Evolutionary conservation across 2,329 filamentous ascomycete species (phyloP).

Genomic region (Fusarium sp.): DNA sequence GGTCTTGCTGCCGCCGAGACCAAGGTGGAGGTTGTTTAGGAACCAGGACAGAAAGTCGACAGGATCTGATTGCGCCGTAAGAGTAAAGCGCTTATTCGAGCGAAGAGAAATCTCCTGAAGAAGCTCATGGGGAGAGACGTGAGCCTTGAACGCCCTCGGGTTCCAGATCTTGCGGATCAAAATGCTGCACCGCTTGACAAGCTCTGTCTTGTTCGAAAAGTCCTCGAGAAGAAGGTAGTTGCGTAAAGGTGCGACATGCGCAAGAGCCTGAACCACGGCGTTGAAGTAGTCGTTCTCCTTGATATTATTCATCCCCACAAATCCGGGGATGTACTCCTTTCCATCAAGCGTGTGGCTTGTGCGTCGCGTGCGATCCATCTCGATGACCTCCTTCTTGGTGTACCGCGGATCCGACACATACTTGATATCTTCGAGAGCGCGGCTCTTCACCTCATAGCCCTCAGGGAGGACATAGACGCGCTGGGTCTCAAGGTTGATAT

Average conservation of each 20-base stretch:
- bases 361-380: slow-evolving; percentile 76
- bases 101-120: slow-evolving; percentile 93
- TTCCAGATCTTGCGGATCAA: slow-evolving; percentile 99
- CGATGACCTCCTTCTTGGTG: slow-evolving; percentile 81
- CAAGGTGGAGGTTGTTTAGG: slow-evolving; percentile 92
- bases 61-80: slow-evolving; percentile 92
- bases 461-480: slow-evolving; percentile 94
- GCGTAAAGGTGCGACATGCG: slow-evolving; percentile 88
- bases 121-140: slow-evolving; percentile 97
- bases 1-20: slow-evolving; percentile 88
- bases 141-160: slow-evolving; percentile 92
- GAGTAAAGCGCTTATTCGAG: slow-evolving; percentile 91
- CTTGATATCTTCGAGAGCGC: slow-evolving; percentile 97
- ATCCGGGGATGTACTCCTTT: slow-evolving; percentile 91
- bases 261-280: slow-evolving; percentile 89
- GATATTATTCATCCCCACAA: slow-evolving; percentile 99
- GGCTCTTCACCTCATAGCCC: slow-evolving; percentile 95
- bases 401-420: slow-evolving; percentile 95
- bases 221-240: slow-evolving; percentile 94
- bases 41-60: slow-evolving; percentile 99
- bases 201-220: slow-evolving; percentile 77
- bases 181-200: slow-evolving; percentile 89
- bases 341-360: slow-evolving; percentile 82
- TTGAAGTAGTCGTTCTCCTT: slow-evolving; percentile 99
- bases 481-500: slow-evolving; percentile 96